Evolutionary conservation across 2,329 filamentous ascomycete species (phyloP).

Genomic region (Xylaria sp.): DNA sequence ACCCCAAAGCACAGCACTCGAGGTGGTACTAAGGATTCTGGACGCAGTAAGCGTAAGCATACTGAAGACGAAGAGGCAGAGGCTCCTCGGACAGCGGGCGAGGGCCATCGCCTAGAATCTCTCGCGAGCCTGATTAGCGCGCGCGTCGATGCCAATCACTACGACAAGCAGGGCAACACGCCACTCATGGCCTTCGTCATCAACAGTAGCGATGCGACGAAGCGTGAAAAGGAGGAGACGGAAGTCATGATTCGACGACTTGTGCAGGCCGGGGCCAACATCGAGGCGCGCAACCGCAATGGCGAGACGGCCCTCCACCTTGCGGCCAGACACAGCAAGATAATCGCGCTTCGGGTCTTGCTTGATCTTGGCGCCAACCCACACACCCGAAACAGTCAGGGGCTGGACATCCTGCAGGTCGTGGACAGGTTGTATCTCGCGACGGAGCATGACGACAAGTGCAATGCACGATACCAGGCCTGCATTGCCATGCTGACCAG

Average conservation of each 20-base stretch:
- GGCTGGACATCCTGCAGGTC: constrained; percentile 42
- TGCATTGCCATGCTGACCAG: constrained; percentile 44
- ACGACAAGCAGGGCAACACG: constrained; percentile 47
- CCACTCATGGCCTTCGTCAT: constrained; percentile 52
- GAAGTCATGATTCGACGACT: constrained; percentile 41
- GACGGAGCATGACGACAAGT: constrained; percentile 30
- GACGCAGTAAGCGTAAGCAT: constrained; percentile 36
- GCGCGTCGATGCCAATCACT: constrained; percentile 47
- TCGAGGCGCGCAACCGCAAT: constrained; percentile 47
- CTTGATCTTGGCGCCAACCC: constrained; percentile 45
- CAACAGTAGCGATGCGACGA: constrained; percentile 37
- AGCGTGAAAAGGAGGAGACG: constrained; percentile 46
- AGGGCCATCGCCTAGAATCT: constrained; percentile 18
- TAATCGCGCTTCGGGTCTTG: constrained; percentile 45
- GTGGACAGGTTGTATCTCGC: constrained; percentile 38
- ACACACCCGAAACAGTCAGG: constrained; percentile 40
- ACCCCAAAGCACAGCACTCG: constrained; percentile 15
- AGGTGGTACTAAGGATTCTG: constrained; percentile 5
- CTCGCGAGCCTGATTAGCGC: constrained; percentile 33
- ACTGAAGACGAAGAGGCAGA: constrained; percentile 23
- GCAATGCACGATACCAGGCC: constrained; percentile 41
- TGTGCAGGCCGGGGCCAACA: constrained; percentile 37
- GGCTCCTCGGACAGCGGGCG: constrained; percentile 5
- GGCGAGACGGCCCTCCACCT: constrained; percentile 53
- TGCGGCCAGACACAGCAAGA: constrained; percentile 48